A percentile compares a stretch with the other conserved stretches of the same genome.
Evolutionary conservation across 2,329 filamentous ascomycete genomes (phyloP).

Genomic region (Proliferodiscus dingleyae): DNA sequence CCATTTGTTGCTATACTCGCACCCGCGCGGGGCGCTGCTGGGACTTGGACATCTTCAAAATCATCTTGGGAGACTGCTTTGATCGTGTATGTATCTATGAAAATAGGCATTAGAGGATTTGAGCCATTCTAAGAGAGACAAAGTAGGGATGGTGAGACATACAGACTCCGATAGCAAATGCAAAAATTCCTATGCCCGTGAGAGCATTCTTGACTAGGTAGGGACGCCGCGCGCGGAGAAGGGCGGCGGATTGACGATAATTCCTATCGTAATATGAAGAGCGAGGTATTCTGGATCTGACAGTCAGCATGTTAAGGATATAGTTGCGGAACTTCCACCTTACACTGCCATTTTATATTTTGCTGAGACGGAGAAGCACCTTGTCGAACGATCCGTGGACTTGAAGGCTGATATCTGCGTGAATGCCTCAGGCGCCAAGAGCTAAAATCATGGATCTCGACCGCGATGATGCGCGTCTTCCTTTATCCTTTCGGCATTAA

Average conservation of each 20-base stretch:
- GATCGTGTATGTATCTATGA: constrained; percentile 66
- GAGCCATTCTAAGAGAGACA: background rate
- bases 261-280: constrained; percentile 90
- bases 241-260: constrained; percentile 78
- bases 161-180: constrained; percentile 84
- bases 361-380: background rate
- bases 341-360: constrained; percentile 28
- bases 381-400: background rate
- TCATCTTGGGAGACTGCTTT: constrained; percentile 90
- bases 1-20: constrained; percentile 20
- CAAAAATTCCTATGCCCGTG: constrained; percentile 70
- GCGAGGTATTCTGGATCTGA: constrained; percentile 50
- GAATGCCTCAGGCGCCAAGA: too few relatives aligned
- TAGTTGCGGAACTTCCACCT: constrained; percentile 7
- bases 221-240: constrained; percentile 85
- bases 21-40: constrained; percentile 44
- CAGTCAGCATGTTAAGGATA: too few relatives aligned
- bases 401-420: background rate
- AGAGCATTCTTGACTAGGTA: constrained; percentile 87
- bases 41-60: constrained; percentile 91
- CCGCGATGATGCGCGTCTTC: constrained; percentile 4
- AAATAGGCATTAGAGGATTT: background rate
- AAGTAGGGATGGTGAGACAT: too few relatives aligned
- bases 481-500: too few relatives aligned
- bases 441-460: too few relatives aligned